Evolutionary conservation across 2,329 filamentous ascomycete species (phyloP), one percentile per base, ranked within the genome.

Genomic region (Rhynchosporium agropyri): DNA sequence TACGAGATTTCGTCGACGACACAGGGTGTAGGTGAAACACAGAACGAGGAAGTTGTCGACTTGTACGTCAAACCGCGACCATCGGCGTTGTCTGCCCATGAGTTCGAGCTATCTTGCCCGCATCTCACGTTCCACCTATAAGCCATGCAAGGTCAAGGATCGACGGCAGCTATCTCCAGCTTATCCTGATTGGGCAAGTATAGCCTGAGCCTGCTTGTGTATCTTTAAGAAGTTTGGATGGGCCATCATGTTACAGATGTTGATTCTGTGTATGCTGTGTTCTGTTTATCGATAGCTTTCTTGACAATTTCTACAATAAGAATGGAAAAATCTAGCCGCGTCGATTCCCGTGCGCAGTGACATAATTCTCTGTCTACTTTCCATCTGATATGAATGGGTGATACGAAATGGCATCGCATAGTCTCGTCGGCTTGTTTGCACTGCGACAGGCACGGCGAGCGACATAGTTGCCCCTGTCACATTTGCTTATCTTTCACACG

Each of bases 121-220:
- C 33, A 43, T 50, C 33, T 15, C 7, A 38, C 51, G 43, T 43
- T 29, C 38, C 43, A 28, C 33, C n/a, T 43, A 42, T 58, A 46
- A 53, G 48, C 51, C 46, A 43, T 58, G 46, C 33, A 59, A 36
- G 43, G 20, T 13, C 40, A 60, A 58, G 63, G 45, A 60, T 28
- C 10, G 40, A 65, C 53, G 65, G 63, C 63, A 63, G 61, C 53
- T 65, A 67, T 67, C 65, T 62, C 45, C n/a, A 9, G 29, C 58
- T 29, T 59, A 45, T 28, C 63, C 50, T 48, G 42, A 61, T 65
- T 62, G 46, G 63, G 65, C 26, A 67, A 61, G 61, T 67, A n/a
- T 61, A 67, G 45, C 65, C 65, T 67, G 63, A 42, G 13, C 59
- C 64, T n/a, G 51, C 59, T 57, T 64, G 60, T 62, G 40, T 66